Base-by-base conservation (phyloP, 2,329 filamentous ascomycete genomes). In the Colletotrichum sp. region DNA sequence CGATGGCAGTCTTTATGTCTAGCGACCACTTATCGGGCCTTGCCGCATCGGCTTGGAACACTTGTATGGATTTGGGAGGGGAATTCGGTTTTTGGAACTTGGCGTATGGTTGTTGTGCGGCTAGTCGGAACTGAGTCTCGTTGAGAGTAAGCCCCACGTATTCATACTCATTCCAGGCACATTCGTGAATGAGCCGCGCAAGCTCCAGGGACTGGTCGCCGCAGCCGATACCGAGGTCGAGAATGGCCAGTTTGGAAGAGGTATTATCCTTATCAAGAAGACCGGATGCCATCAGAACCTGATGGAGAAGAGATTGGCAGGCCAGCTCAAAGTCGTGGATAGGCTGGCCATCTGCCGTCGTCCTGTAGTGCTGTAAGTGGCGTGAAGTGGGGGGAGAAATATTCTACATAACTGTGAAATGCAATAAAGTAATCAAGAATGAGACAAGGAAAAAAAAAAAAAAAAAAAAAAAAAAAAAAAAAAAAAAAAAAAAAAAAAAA, bases 191-290 rank as follows among this genome's bases (percentile, higher is more conserved):
- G 28, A 83, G 79, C 13, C 80, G 80, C 3, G 83, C 84, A 28
- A 91, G 78, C 71, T 88, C 86, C 24, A 89, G 80, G 0, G 87
- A 89, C 80, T 92, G 91, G 77, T 92, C 90, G 36, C 91, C 91
- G 76, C 91, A 92, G 12, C 91, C 90, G 76, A 91, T 89, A 4
- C 91, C 90, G 2, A 92, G 83, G 75, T 92, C 90, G 1, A 92
- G 81, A 12, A 90, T 83, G 4, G 84, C 81, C 7, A 86, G 77
- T 8, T 76, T 39, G 7, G 77, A 68, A 10, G 72, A 18, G 30
- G 57, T 10, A 6, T 30, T 16, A 7, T 75, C 57, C 24, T 77
- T 69, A 63, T 76, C 55, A 32, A 86, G 72, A 6, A 91, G 81
- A 1, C 85, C 85, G 1, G 89, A 86, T 7, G 83, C 80, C 24